phyloP scores from a whole-genome alignment of 2,329 filamentous ascomycete species.

The Dactylonectria macrodidyma region DNA sequence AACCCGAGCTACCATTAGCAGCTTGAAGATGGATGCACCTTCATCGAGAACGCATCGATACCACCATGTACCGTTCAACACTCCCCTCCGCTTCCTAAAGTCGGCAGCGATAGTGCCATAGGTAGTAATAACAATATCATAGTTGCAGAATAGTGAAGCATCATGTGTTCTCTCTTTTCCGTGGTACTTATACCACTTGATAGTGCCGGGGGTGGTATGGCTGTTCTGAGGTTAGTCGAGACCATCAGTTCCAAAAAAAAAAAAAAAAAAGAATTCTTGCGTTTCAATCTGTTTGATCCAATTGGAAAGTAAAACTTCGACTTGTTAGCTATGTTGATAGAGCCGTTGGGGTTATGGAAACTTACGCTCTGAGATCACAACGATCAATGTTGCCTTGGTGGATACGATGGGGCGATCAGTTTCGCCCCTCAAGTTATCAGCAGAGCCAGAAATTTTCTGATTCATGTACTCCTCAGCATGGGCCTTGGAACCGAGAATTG shows the following conservation, averaged over 20 bases:
- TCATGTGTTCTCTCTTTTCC: neutral
- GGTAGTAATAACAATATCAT: slow-evolving; percentile 16
- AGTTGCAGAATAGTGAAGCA: neutral
- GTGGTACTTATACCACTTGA: slow-evolving; percentile 16
- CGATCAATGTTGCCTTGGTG: slow-evolving; percentile 10
- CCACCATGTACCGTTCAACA: neutral
- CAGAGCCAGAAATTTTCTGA: neutral
- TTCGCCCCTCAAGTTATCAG: neutral
- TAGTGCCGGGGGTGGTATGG: neutral
- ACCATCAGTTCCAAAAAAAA: neutral
- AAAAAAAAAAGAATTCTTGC: neutral
- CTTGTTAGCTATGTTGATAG: neutral
- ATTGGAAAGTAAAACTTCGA: neutral
- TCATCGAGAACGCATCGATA: slow-evolving; percentile 13
- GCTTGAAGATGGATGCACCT: neutral
- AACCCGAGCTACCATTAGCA: neutral
- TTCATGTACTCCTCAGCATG: neutral
- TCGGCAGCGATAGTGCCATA: slow-evolving; percentile 18
- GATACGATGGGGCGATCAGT: neutral
- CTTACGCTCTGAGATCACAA: slow-evolving; percentile 8
- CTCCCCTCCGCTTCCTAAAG: neutral
- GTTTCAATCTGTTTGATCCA: slow-evolving; percentile 1
- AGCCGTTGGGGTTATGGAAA: too few species aligned
- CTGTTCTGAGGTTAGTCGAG: neutral
- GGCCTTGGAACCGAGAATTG: neutral